Percentiles rank a stretch among this genome's conserved stretches.
These are phyloP conservation scores for Suillus spraguei DNA, from an alignment of 768 basidiomycete genomes.

Conservation along the genomic window DNA sequence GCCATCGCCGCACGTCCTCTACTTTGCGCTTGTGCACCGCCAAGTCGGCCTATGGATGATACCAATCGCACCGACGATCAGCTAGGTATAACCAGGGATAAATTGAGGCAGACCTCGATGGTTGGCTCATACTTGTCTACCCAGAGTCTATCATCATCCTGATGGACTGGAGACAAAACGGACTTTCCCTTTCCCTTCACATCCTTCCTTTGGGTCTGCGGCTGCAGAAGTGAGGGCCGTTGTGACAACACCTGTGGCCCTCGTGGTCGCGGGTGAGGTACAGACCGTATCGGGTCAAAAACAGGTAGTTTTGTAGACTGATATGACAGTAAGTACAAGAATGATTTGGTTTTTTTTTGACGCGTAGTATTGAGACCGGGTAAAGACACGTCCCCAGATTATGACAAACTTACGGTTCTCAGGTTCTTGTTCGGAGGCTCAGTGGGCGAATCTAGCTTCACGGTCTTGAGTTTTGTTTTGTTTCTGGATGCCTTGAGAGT, in stretches of 20 bases:
- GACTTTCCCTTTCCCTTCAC: slow-evolving; percentile 30
- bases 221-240: slow-evolving; percentile 1
- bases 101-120: slow-evolving; percentile 48
- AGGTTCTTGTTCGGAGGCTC: slow-evolving; percentile 27
- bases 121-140: slow-evolving; percentile 65
- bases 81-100: slow-evolving; percentile 7
- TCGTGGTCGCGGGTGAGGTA: slow-evolving; percentile 11
- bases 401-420: slow-evolving; percentile 14
- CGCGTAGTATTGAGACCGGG: not conserved
- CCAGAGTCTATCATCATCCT: slow-evolving; percentile 51
- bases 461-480: slow-evolving; percentile 25
- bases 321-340: not conserved
- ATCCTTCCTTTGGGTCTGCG: slow-evolving; percentile 13
- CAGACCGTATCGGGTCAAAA: slow-evolving; percentile 25
- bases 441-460: slow-evolving; percentile 21
- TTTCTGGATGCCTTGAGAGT: not conserved
- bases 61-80: not conserved
- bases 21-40: slow-evolving; percentile 83
- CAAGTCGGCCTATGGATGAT: slow-evolving; percentile 56
- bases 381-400: not conserved
- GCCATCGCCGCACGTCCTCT: slow-evolving; percentile 75
- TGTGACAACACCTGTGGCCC: slow-evolving; percentile 7
- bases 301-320: slow-evolving; percentile 23
- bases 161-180: not conserved
- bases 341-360: slow-evolving; percentile 5